phyloP scores from a whole-genome alignment of 768 basidiomycete species.

The Suillus cothurnatus region DNA sequence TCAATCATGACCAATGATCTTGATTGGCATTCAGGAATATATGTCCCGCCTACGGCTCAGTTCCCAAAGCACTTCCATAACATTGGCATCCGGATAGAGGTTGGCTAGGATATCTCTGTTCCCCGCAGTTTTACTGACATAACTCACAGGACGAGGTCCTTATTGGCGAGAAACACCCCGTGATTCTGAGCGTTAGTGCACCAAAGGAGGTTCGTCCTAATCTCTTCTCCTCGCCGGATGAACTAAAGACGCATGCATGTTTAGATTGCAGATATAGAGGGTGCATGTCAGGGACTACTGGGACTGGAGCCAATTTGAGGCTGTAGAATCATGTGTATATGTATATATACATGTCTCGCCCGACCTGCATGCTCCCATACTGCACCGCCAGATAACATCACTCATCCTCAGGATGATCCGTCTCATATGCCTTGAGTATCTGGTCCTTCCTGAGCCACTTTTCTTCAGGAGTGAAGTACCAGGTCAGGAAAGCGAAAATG shows the following conservation, averaged over 20 bases:
- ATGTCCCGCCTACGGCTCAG: slow-evolving; percentile 76
- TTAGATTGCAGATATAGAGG: slow-evolving; percentile 76
- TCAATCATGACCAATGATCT: slow-evolving; percentile 6
- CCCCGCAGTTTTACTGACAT: slow-evolving; percentile 11
- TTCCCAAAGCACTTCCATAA: slow-evolving; percentile 92
- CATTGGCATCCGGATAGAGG: slow-evolving; percentile 91
- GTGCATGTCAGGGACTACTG: slow-evolving; percentile 72
- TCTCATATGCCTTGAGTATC: slow-evolving; percentile 51
- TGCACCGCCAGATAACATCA: neutral
- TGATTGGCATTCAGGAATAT: slow-evolving; percentile 57
- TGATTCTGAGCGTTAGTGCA: slow-evolving; percentile 68
- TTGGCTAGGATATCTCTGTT: slow-evolving; percentile 24
- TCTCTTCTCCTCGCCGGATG: neutral
- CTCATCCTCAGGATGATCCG: slow-evolving; percentile 13
- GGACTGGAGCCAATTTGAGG: slow-evolving; percentile 53
- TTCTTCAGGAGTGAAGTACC: slow-evolving; percentile 78
- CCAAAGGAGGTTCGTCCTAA: slow-evolving; percentile 74
- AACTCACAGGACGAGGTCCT: slow-evolving; percentile 67
- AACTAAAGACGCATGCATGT: slow-evolving; percentile 9
- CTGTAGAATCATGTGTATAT: slow-evolving; percentile 1
- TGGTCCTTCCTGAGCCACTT: slow-evolving; percentile 78
- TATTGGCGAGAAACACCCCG: slow-evolving; percentile 59
- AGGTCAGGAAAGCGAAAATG: slow-evolving; percentile 73
- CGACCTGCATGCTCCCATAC: neutral
- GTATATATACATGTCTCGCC: neutral